These are phyloP conservation scores for Colletotrichum sp. DNA, from an alignment of 2,329 filamentous ascomycete genomes.

Conservation along the genomic window DNA sequence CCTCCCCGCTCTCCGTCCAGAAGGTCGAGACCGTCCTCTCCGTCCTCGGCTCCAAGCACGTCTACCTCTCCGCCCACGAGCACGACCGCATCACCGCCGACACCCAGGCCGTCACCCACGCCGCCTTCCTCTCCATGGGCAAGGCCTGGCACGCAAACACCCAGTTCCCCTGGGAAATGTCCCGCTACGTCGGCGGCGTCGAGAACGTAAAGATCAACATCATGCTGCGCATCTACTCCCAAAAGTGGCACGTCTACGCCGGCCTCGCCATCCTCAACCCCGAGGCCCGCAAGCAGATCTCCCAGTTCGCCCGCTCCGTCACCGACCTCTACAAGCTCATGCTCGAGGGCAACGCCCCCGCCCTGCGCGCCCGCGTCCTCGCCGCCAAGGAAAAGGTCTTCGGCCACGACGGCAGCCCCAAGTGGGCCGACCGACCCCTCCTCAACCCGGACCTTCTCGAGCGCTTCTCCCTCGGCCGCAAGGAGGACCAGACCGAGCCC, in stretches of 20 bases:
- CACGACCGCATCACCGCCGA: constrained; percentile 98
- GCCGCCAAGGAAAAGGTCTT: constrained; percentile 73
- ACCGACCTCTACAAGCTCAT: constrained; percentile 97
- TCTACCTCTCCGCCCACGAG: constrained; percentile 83
- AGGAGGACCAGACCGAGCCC: constrained; percentile 57
- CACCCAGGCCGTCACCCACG: constrained; percentile 97
- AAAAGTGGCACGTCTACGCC: constrained; percentile 99
- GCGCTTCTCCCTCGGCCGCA: constrained; percentile 78
- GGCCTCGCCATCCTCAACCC: constrained; percentile 97
- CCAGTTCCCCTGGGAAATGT: constrained; percentile 96
- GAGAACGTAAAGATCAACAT: constrained; percentile 99
- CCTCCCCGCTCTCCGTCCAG: constrained; percentile 74
- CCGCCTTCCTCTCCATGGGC: constrained; percentile 96
- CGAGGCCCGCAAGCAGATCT: constrained; percentile 88
- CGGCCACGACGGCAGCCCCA: constrained; percentile 61
- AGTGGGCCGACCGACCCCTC: constrained; percentile 69
- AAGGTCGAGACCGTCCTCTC: constrained; percentile 84
- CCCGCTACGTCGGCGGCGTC: constrained; percentile 95
- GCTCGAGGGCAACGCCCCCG: constrained; percentile 81
- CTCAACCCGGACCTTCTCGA: constrained; percentile 86
- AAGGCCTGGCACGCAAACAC: constrained; percentile 95
- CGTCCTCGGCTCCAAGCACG: constrained; percentile 84
- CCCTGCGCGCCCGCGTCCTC: constrained; percentile 75
- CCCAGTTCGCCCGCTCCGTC: constrained; percentile 90
- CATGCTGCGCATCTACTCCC: constrained; percentile 94